phyloP scores from a whole-genome alignment of 2,329 filamentous ascomycete genomes.

The Fusarium nematophilum region DNA sequence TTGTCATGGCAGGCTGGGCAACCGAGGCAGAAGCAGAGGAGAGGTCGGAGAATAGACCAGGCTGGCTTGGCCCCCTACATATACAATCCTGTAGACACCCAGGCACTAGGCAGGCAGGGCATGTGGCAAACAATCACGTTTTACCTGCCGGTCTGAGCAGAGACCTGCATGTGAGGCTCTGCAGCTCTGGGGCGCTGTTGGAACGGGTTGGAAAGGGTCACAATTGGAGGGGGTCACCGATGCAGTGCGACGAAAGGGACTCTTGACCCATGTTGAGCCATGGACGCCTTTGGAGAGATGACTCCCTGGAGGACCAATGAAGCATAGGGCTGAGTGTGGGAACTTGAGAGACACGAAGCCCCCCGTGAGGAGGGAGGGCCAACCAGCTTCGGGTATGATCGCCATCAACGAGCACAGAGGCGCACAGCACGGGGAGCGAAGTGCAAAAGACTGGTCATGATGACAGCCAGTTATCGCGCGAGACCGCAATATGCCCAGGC shows the following conservation, averaged over 20 bases:
- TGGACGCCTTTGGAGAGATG: constrained; percentile 8
- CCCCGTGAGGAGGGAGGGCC: constrained; percentile 9
- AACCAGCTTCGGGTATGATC: constrained; percentile 35
- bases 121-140: constrained; percentile 14
- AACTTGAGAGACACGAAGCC: constrained; percentile 25
- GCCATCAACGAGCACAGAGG: constrained; percentile 13
- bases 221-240: constrained; percentile 35
- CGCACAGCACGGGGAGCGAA: constrained; percentile 14
- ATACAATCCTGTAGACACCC: constrained; percentile 18
- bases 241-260: constrained; percentile 33
- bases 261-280: constrained; percentile 23
- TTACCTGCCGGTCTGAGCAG: constrained; percentile 25
- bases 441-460: background rate
- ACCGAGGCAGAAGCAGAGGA: constrained; percentile 19
- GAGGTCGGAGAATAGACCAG: constrained; percentile 23
- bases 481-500: background rate
- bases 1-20: constrained; percentile 42
- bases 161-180: constrained; percentile 44
- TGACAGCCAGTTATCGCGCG: constrained; percentile 2
- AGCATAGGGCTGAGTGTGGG: constrained; percentile 28
- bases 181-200: constrained; percentile 31
- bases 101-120: background rate
- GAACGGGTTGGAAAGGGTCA: constrained; percentile 7
- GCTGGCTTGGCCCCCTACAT: constrained; percentile 43
- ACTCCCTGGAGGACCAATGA: constrained; percentile 21